phyloP scores from a whole-genome alignment of 495 filamentous ascomycete species.

The Aspergillus saccharolyticus region DNA sequence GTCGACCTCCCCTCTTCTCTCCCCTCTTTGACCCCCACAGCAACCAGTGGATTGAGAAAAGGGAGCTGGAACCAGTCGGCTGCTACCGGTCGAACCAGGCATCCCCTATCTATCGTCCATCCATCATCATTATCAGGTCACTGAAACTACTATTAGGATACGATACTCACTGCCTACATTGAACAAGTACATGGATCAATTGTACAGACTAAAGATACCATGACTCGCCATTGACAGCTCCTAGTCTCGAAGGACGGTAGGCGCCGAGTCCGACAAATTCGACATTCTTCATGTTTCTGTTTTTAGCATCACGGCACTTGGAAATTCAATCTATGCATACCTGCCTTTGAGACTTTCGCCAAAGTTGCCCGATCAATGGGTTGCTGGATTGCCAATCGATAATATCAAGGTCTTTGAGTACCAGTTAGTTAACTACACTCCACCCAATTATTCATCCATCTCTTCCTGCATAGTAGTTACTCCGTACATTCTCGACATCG shows the following conservation, averaged over 20 bases:
- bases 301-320: not conserved
- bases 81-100: slow-evolving; percentile 11
- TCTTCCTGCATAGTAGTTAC: not conserved
- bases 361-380: not conserved
- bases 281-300: not conserved
- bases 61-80: slow-evolving; percentile 4
- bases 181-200: too few species aligned
- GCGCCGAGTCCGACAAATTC: not conserved
- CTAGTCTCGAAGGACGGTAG: not conserved
- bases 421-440: too few species aligned
- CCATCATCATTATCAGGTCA: too few species aligned
- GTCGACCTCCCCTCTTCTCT: not conserved
- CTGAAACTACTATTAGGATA: too few species aligned
- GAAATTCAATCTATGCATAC: too few species aligned
- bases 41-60: slow-evolving; percentile 16
- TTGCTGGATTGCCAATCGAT: too few species aligned
- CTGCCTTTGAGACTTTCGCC: too few species aligned
- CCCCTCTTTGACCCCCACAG: slow-evolving; percentile 16
- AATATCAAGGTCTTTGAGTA: too few species aligned
- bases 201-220: too few species aligned
- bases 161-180: too few species aligned
- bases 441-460: not conserved
- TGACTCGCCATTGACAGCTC: not conserved
- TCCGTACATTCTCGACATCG: not conserved
- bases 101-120: too few species aligned